These are phyloP conservation scores for Xylaria sp. DNA, from an alignment of 2,329 filamentous ascomycete species.

Conservation along the genomic window DNA sequence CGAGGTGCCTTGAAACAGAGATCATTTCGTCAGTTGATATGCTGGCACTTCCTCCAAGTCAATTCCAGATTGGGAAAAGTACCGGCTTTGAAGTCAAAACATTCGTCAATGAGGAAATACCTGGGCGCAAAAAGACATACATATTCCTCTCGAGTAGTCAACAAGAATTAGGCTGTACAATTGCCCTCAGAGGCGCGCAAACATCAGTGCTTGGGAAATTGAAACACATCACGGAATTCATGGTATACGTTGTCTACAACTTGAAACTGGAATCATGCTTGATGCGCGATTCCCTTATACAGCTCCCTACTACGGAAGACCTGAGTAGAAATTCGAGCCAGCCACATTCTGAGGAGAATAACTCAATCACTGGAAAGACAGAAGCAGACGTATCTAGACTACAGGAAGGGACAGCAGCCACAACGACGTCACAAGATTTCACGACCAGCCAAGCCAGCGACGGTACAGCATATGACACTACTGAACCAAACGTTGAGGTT, in stretches of 20 bases:
- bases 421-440: constrained; percentile 40
- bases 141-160: constrained; percentile 93
- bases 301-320: constrained; percentile 75
- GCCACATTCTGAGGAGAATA: constrained; percentile 52
- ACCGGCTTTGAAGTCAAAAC: constrained; percentile 95
- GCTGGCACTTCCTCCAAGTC: constrained; percentile 74
- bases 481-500: constrained; percentile 5
- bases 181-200: constrained; percentile 85
- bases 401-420: constrained; percentile 40
- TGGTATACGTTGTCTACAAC: constrained; percentile 99
- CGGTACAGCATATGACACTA: constrained; percentile 35
- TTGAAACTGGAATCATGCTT: constrained; percentile 94
- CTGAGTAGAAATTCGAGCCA: constrained; percentile 53
- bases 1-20: constrained; percentile 88
- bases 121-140: constrained; percentile 88
- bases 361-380: constrained; percentile 49
- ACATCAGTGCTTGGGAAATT: constrained; percentile 77
- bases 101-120: constrained; percentile 81
- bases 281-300: constrained; percentile 90
- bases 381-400: constrained; percentile 33
- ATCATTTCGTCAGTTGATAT: constrained; percentile 97
- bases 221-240: constrained; percentile 96
- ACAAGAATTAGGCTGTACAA: constrained; percentile 92
- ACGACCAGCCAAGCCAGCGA: constrained; percentile 42
- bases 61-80: constrained; percentile 81